Conservation (phyloP, 139 green algal species). For the Haematococcus sp. region DNA sequence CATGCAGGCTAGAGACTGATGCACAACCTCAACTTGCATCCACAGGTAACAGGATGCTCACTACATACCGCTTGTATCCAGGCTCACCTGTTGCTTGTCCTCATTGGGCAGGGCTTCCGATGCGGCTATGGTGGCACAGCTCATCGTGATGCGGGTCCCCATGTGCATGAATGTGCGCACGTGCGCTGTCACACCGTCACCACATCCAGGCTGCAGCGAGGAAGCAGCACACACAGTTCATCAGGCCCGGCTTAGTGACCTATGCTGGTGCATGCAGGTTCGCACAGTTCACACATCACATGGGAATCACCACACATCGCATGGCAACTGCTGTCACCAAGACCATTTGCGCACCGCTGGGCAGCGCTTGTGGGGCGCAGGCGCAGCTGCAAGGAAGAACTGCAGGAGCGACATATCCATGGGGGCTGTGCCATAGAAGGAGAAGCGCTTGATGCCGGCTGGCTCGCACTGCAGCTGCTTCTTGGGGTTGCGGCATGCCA, state of each 20-base stretch:
- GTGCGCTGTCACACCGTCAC: constrained; percentile 61
- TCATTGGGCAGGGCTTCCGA: constrained; percentile 58
- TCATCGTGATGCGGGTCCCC: constrained; percentile 57
- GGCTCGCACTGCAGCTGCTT: constrained; percentile 68
- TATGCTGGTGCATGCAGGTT: neutral
- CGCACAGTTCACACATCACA: neutral
- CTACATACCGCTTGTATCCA: no score
- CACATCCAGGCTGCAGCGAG: constrained; percentile 35
- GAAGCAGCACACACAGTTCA: no score
- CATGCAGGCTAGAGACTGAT: no score
- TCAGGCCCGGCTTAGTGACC: no score
- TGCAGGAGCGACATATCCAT: constrained; percentile 59
- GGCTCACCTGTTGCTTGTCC: constrained; percentile 39
- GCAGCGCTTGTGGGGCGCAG: constrained; percentile 27
- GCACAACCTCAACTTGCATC: no score
- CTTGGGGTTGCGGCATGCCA: constrained; percentile 62
- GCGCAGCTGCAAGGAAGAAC: constrained; percentile 60
- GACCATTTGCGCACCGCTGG: constrained; percentile 15
- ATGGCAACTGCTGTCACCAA: no score
- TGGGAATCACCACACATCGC: no score
- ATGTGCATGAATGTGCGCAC: constrained; percentile 71
- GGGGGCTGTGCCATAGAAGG: constrained; percentile 52
- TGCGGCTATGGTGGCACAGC: constrained; percentile 16
- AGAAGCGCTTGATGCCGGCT: constrained; percentile 59
- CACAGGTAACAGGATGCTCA: neutral